Base-by-base conservation (phyloP, 306 rosid species). In the Gastrolobium villosum region DNA sequence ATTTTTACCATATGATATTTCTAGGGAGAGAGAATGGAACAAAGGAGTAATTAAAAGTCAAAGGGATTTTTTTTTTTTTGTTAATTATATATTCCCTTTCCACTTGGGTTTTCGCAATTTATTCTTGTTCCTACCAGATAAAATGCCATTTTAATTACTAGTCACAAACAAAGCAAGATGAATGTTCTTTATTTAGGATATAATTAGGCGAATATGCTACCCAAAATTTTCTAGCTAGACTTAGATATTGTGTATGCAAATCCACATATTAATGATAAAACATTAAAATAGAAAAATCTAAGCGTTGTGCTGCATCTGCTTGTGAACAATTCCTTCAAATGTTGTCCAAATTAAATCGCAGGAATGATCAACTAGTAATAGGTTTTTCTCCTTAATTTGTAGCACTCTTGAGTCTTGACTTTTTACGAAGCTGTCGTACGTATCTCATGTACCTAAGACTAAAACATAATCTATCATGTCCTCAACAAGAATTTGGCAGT, bases 191-290 rank as follows among this genome's bases (percentile, higher is more conserved):
- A 44, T n/a, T 28, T n/a, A 59, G 49, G 65, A 46, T 35, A 32
- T 63, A 5, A 41, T 72, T 63, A 4, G 75, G 55, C 41, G 77
- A 69, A 52, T 76, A 45, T 54, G 36, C 70, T 70, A 52, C 31
- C 43, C 48, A 56, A 10, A 32, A 63, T 62, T 31, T 6, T 46
- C 46, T 48, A n/a, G 14, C 44, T 10, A 63, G 35, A 46, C 39
- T 31, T 20, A 37, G 46, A 65, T 46, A 48, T 49, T 56, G 20
- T 57, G 35, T 45, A 52, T 34, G 74, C 70, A 53, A 50, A 69
- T 70, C 69, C 60, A 46, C 37, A 49, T 31, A 53, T 8, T 36
- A 35, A 10, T 3, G 56, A 70, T 50, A 44, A 76, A 40, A 41
- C 36, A 43, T 65, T 80, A 32, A 65, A 82, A 54, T 45, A 54